These are phyloP conservation scores for Podospora pseudocomata DNA, from an alignment of 495 filamentous ascomycete species.

Conservation along the genomic window DNA sequence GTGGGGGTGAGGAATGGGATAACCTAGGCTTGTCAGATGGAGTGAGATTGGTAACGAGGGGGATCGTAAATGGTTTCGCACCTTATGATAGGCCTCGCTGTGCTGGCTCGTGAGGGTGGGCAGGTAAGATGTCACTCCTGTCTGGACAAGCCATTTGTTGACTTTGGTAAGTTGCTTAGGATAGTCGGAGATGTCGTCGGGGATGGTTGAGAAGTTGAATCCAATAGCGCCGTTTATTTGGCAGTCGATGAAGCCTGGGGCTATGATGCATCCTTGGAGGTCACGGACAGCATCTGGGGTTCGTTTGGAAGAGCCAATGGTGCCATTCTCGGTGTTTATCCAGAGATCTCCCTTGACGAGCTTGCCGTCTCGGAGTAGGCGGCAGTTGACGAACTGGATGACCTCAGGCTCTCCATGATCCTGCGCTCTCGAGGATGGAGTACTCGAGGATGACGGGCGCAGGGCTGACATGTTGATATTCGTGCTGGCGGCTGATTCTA, in stretches of 20 bases:
- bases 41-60: neutral
- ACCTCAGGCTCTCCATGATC: slow-evolving; percentile 42
- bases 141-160: slow-evolving; percentile 64
- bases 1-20: slow-evolving; percentile 69
- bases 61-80: slow-evolving; percentile 13
- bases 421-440: neutral
- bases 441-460: too few species aligned
- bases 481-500: too few species aligned
- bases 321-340: slow-evolving; percentile 70
- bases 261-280: slow-evolving; percentile 71
- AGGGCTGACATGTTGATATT: too few species aligned
- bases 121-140: slow-evolving; percentile 80
- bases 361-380: slow-evolving; percentile 57
- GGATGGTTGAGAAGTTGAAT: slow-evolving; percentile 75
- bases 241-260: slow-evolving; percentile 79
- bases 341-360: slow-evolving; percentile 72
- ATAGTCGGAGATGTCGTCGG: slow-evolving; percentile 63
- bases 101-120: slow-evolving; percentile 71
- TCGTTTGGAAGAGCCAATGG: slow-evolving; percentile 55
- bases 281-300: slow-evolving; percentile 59
- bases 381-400: slow-evolving; percentile 81
- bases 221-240: slow-evolving; percentile 84
- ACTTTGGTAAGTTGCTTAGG: slow-evolving; percentile 61
- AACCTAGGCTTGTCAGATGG: slow-evolving; percentile 38
- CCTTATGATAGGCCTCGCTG: slow-evolving; percentile 64